Evolutionary conservation across 805 yeast species (phyloP).

Genomic region (Saccharomycopsis lassenensis): DNA sequence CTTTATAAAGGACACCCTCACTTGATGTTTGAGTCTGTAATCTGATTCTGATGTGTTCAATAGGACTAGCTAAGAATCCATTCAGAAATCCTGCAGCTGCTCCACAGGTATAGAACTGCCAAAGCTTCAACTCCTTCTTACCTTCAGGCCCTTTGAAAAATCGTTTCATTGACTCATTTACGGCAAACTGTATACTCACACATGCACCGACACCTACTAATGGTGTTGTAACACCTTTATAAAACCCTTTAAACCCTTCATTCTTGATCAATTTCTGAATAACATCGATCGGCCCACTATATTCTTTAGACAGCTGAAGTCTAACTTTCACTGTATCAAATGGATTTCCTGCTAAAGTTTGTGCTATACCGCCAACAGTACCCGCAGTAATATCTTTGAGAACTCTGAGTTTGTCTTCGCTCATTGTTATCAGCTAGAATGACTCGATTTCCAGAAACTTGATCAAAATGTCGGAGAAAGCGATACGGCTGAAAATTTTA

Average conservation of each 20-base stretch:
- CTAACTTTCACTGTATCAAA: constrained; percentile 93
- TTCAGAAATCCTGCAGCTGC: constrained; percentile 89
- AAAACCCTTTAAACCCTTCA: constrained; percentile 82
- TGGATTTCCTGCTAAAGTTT: constrained; percentile 92
- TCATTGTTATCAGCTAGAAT: constrained; percentile 7
- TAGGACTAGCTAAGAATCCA: constrained; percentile 83
- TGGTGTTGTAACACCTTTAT: constrained; percentile 91
- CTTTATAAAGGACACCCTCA: constrained; percentile 40
- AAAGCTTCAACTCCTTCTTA: constrained; percentile 34
- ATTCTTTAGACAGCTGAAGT: constrained; percentile 74
- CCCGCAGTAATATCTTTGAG: constrained; percentile 80
- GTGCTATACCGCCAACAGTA: constrained; percentile 91
- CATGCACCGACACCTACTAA: constrained; percentile 95
- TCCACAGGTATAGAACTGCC: constrained; percentile 76
- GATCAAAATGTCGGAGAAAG: too few relatives aligned
- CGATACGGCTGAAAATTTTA: too few relatives aligned
- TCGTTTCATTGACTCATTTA: constrained; percentile 89
- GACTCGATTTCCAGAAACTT: too few relatives aligned
- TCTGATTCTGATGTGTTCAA: constrained; percentile 89
- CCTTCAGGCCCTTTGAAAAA: constrained; percentile 38
- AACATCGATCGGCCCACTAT: constrained; percentile 66
- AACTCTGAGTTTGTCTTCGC: constrained; percentile 29
- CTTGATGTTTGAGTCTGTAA: constrained; percentile 73
- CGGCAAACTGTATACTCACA: constrained; percentile 93
- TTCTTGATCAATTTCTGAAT: constrained; percentile 56